Evolutionary conservation across 805 yeast species (phyloP), one percentile per base, ranked within the genome.

Genomic region (Pichia californica): DNA sequence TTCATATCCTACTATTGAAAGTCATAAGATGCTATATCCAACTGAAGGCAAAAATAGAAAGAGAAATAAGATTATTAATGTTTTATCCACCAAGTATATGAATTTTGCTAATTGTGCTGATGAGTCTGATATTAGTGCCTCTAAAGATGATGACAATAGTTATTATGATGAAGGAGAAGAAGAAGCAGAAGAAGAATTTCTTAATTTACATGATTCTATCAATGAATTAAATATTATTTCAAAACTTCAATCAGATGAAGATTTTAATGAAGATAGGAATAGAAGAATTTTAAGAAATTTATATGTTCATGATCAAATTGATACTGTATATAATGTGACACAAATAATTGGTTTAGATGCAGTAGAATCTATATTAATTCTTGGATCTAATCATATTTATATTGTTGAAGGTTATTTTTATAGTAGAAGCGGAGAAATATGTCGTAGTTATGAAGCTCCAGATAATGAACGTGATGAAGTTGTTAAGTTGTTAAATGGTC

Each of bases 261-360:
- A 31, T 10, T 35, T 37, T 19, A 39, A 71, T 41, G 83, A 79
- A 48, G 94, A 86, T 57, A 78, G 77, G 52, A 85, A 87, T 57
- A 64, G 95, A 43, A 83, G 81, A 54, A 82, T 88, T 1, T 63
- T 87, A 18, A 71, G 89, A 45, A 75, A 85, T 52, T 63, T 88
- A 43, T 79, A 66, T 51, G 72, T 77, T 40, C 84, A 84, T 14
- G 96, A 88, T 57, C 72, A 71, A 36, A 84, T 88, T 20, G 72
- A 67, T n/a, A 76, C 76, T 13, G 63, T 88, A 15, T 81, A 86
- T 81, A 88, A 88, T 57, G 79, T 84, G 1, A 77, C 89, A 43
- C 77, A 79, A 38, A 76, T 88, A 18, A 64, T 81, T 45, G 96
- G 95, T 0, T 63, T 88, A n/a, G 85, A 80, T 26, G 79, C 88